phyloP scores from a whole-genome alignment of 805 yeast species.

The Wickerhamiella siamensis region DNA sequence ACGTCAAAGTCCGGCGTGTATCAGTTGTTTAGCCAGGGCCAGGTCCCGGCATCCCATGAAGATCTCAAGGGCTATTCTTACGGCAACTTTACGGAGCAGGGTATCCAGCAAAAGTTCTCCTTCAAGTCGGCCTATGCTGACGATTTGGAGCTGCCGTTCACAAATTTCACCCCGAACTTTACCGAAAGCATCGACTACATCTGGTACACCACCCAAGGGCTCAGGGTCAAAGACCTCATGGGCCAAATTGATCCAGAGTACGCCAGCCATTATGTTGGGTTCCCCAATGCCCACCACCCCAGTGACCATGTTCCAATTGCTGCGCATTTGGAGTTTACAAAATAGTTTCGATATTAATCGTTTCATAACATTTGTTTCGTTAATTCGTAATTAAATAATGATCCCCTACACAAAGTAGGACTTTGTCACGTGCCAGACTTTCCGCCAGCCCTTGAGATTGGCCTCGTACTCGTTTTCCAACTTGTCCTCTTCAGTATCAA shows the following conservation, averaged over 20 bases:
- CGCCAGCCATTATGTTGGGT: conserved; percentile 63
- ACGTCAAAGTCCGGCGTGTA: conserved; percentile 79
- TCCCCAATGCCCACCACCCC: conserved; percentile 88
- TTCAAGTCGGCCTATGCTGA: conserved; percentile 73
- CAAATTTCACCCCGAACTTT: conserved; percentile 87
- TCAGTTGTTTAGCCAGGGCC: conserved; percentile 71
- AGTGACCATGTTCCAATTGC: conserved; percentile 89
- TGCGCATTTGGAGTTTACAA: conserved; percentile 53
- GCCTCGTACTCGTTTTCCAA: conserved; percentile 28
- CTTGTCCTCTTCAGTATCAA: conserved; percentile 36
- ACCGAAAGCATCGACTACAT: conserved; percentile 89
- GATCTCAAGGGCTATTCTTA: conserved; percentile 81
- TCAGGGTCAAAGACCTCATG: conserved; percentile 71
- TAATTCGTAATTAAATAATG: too few species aligned
- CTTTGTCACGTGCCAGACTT: conserved; percentile 22
- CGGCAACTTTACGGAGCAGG: conserved; percentile 81
- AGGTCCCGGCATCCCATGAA: conserved; percentile 51
- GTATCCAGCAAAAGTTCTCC: conserved; percentile 67
- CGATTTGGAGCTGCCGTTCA: conserved; percentile 83
- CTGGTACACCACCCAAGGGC: conserved; percentile 77
- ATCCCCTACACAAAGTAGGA: conserved; percentile 6
- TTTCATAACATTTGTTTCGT: background rate
- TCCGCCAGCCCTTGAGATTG: conserved; percentile 32
- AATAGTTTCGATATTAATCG: background rate
- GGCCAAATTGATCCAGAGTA: conserved; percentile 77